Conservation (phyloP, 1,284 basidiomycete species). For the Rhodotorula sp. region DNA sequence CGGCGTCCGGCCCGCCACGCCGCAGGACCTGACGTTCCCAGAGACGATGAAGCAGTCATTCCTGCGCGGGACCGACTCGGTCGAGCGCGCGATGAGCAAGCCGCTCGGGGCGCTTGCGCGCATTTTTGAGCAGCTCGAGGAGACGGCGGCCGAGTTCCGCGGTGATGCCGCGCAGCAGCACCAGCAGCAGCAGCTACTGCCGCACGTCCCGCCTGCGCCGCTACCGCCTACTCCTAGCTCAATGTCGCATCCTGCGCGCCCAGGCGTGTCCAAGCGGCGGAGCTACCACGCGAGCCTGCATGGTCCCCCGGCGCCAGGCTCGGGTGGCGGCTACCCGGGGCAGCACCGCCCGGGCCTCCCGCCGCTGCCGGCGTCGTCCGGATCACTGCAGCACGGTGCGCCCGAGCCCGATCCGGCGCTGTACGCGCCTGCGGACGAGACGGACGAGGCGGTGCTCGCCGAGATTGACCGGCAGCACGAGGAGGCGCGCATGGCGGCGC, state of each 20-base stretch:
- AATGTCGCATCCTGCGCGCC: neutral
- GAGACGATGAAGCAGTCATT: slow-evolving; percentile 79
- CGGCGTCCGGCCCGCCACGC: neutral
- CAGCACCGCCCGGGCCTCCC: slow-evolving; percentile 38
- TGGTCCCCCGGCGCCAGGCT: neutral
- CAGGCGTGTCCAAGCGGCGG: slow-evolving; percentile 5
- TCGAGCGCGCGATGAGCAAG: slow-evolving; percentile 69
- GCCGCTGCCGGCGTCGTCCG: slow-evolving; percentile 16
- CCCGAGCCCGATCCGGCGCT: slow-evolving; percentile 41
- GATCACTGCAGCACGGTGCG: neutral
- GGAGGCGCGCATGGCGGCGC: slow-evolving; percentile 42
- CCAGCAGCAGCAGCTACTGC: neutral
- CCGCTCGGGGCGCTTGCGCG: slow-evolving; percentile 81
- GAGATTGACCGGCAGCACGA: slow-evolving; percentile 75
- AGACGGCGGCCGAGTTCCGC: slow-evolving; percentile 44
- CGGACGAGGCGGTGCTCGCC: slow-evolving; percentile 60
- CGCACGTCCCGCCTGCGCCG: neutral
- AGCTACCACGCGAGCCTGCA: slow-evolving; percentile 12
- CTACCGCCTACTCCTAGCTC: slow-evolving; percentile 1
- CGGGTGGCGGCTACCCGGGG: neutral
- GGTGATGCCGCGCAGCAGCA: slow-evolving; percentile 14
- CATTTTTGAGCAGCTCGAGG: slow-evolving; percentile 67
- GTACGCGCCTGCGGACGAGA: slow-evolving; percentile 54
- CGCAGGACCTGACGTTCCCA: slow-evolving; percentile 52
- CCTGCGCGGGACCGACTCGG: slow-evolving; percentile 75